phyloP scores from a whole-genome alignment of 2,329 filamentous ascomycete genomes.

The Neopestalotiopsis clavispora region DNA sequence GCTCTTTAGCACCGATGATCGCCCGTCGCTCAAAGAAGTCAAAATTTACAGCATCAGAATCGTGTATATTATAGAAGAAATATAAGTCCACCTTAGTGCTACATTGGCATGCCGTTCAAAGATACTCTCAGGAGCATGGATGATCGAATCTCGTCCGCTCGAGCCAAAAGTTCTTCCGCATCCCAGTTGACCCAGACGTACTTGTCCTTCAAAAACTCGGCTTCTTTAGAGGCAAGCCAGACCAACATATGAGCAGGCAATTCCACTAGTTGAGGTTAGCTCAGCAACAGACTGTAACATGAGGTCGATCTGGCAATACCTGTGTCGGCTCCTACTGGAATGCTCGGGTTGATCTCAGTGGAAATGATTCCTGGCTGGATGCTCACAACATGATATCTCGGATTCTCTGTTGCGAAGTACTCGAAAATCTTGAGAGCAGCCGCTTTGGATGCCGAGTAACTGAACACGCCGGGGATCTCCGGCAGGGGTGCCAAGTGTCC shows the following conservation, averaged over 20 bases:
- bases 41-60: neutral
- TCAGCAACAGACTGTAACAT: neutral
- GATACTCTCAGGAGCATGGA: neutral
- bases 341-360: slow-evolving; percentile 31
- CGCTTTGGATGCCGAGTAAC: neutral
- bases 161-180: slow-evolving; percentile 50
- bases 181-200: slow-evolving; percentile 57
- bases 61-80: neutral
- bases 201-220: slow-evolving; percentile 49
- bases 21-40: no score
- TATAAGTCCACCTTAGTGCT: neutral
- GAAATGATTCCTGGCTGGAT: slow-evolving; percentile 46
- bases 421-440: neutral
- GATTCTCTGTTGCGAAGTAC: slow-evolving; percentile 43
- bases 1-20: no score
- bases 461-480: neutral
- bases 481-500: neutral
- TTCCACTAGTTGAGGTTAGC: slow-evolving; percentile 24
- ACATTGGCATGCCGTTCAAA: neutral
- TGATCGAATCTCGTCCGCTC: slow-evolving; percentile 37
- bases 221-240: slow-evolving; percentile 50
- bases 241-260: slow-evolving; percentile 47
- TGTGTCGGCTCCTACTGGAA: neutral
- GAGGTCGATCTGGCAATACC: neutral
- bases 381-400: slow-evolving; percentile 41